Evolutionary conservation across 495 filamentous ascomycete species (phyloP), one percentile per base, ranked within the genome.

Genomic region (Xylaria grammica): DNA sequence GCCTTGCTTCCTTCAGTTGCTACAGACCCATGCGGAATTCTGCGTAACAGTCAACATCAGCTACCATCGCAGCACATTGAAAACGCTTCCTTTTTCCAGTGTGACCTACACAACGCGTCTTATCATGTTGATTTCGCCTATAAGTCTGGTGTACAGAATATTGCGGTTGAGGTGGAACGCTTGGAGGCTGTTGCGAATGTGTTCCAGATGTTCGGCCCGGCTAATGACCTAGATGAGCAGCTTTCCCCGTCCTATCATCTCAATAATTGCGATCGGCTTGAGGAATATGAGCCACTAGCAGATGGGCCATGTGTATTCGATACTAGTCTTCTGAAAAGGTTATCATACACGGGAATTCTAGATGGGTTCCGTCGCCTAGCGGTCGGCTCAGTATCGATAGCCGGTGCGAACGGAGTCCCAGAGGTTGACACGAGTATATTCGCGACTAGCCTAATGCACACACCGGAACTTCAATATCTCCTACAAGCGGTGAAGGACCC

Each of bases 61-160:
- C 46, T 29, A 26, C 46, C 13, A 7, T 15, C 4, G 46, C 46
- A 50, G 9, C 19, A 13, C 20, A 3, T 50, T 20, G 46, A 52
- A 42, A 42, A 52, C 27, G 27, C 49, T 4, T 30, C 49, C 10
- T 30, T 32, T n/a, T 19, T 52, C 9, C 49, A 52, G 17, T 52
- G 49, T 11, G 49, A 34, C 15, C 49, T 52, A 1, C 17, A 52
- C 15, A 52, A 52, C 29, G 49, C 49, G 5, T 52, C 49, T 52
- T 52, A 52, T 34, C 49, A 52, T 17, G 49, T 52, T 1, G 15
- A 52, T 17, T 52, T 52, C 27, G 1, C 6, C 29, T 52, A 30
- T 27, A 11, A 32, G 49, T 30, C 49, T n/a, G 49, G 49, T n/a
- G 6, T 52, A 30, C 49, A 52, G 15, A 52, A 34, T 52, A 34